Base-by-base conservation (phyloP, 768 basidiomycete genomes). In the Rhizopogon rudus region DNA sequence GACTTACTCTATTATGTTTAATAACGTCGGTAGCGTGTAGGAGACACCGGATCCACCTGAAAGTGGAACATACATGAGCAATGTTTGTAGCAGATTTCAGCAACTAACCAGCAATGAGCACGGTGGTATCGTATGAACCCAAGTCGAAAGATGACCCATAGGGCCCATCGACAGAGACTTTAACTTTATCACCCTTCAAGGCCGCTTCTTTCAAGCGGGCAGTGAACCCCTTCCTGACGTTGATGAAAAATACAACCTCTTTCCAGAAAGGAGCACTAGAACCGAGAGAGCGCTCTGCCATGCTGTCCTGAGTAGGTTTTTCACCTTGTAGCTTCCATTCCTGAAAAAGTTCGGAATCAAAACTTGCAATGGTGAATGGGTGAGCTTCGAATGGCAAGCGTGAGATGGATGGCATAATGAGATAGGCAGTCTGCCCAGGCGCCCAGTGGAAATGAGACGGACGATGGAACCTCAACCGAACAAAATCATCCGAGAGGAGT, bases 191-290 rank as follows among this genome's bases (percentile, higher is more conserved):
- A 52, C 60, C 31, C 4, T 25, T 25, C 0, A 52, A 33, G 12
- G 70, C 73, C 1, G 57, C 64, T 3, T 73, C 61, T 29, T 69
- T 60, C 16, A 82, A 67, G 6, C 73, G 68, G 59, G 71, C 69
- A 0, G 85, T 86, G 65, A 84, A 80, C 0, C 86, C 85, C 28
- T 73, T 67, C 35, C 77, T 72, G 4, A 81, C 81, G 40, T 81
- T 73, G 53, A 86, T 67, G 56, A 86, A 69, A 67, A 1, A 71
- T 4, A 25, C 67, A 33, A 84, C 63, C 44, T 80, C 71, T 51
- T 72, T 73, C 42, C 58, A 53, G 56, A 61, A 63, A 16, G 55
- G 52, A 16, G 25, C 13, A 49, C 52, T 54, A n/a, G 33, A 48
- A 13, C 52, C 52, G 41, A 45, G 2, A 1, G 52, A 31, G 37